Percentiles rank a stretch among this genome's conserved stretches.
These are phyloP conservation scores for Panus rudis DNA, from an alignment of 768 basidiomycete genomes.

Conservation along the genomic window DNA sequence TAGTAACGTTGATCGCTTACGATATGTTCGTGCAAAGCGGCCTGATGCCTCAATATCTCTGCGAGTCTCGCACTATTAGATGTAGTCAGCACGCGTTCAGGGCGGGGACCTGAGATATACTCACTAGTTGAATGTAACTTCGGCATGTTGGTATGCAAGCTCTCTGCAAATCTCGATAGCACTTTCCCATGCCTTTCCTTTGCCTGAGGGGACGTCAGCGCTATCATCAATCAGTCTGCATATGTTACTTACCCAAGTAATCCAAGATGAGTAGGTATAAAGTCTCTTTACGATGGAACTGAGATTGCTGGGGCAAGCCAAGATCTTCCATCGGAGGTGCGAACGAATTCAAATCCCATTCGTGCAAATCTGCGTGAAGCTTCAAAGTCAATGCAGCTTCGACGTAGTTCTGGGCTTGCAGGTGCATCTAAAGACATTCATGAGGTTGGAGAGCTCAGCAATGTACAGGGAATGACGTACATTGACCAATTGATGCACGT, in stretches of 20 bases:
- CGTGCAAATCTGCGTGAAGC: slow-evolving; percentile 87
- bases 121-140: slow-evolving; percentile 88
- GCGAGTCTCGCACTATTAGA: slow-evolving; percentile 62
- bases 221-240: slow-evolving; percentile 3
- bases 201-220: no score
- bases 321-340: slow-evolving; percentile 87
- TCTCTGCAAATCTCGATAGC: slow-evolving; percentile 93
- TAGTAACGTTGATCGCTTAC: slow-evolving; percentile 78
- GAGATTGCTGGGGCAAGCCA: slow-evolving; percentile 84
- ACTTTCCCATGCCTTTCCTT: slow-evolving; percentile 96
- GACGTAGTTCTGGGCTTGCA: slow-evolving; percentile 84
- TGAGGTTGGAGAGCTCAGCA: background rate
- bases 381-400: slow-evolving; percentile 93
- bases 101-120: slow-evolving; percentile 17
- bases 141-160: slow-evolving; percentile 79
- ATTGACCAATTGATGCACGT: slow-evolving; percentile 90
- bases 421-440: slow-evolving; percentile 54
- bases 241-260: slow-evolving; percentile 60
- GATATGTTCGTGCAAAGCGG: slow-evolving; percentile 82
- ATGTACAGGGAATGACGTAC: slow-evolving; percentile 35
- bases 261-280: slow-evolving; percentile 89
- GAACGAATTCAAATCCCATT: slow-evolving; percentile 80
- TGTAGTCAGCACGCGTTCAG: background rate
- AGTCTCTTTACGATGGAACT: slow-evolving; percentile 92
- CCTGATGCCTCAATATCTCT: slow-evolving; percentile 82